These are phyloP conservation scores for Phylloporus sp. DNA, from an alignment of 1,284 basidiomycete genomes.

Conservation along the genomic window DNA sequence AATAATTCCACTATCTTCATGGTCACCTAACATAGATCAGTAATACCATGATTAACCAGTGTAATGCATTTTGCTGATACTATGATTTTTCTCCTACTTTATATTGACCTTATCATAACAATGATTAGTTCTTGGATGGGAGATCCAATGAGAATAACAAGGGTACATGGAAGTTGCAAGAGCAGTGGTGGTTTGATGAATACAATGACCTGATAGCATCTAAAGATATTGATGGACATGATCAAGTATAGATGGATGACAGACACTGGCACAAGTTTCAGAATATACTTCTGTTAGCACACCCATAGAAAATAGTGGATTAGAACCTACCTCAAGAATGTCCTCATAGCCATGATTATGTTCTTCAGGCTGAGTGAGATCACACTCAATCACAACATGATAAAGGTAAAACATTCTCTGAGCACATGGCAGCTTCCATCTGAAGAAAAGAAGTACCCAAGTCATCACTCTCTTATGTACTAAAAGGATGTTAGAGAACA, in stretches of 20 bases:
- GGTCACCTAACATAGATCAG: too few relatives aligned
- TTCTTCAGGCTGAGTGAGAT: constrained; percentile 71
- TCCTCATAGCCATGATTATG: constrained; percentile 88
- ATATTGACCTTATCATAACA: too few relatives aligned
- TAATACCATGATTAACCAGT: too few relatives aligned
- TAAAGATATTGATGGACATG: too few relatives aligned
- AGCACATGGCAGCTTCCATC: constrained; percentile 59
- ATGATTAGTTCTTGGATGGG: too few relatives aligned
- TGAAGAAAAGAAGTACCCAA: constrained; percentile 46
- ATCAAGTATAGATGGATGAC: constrained; percentile 50
- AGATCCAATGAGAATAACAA: too few relatives aligned
- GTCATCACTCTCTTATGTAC: constrained; percentile 46
- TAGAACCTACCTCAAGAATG: constrained; percentile 67
- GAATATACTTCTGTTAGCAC: constrained; percentile 4
- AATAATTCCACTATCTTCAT: too few relatives aligned
- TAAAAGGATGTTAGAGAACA: constrained; percentile 24
- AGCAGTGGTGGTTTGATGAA: too few relatives aligned
- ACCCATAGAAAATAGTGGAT: not conserved
- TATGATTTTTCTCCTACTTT: too few relatives aligned
- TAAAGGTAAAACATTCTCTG: constrained; percentile 64
- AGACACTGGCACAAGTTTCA: constrained; percentile 68
- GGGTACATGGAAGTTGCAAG: too few relatives aligned
- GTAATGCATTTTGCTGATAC: too few relatives aligned
- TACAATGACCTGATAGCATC: too few relatives aligned
- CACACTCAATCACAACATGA: constrained; percentile 71